A percentile compares a stretch with the other conserved stretches of the same genome.
Conservation (phyloP, 495 filamentous ascomycete species). For the Penicillium desertorum region DNA sequence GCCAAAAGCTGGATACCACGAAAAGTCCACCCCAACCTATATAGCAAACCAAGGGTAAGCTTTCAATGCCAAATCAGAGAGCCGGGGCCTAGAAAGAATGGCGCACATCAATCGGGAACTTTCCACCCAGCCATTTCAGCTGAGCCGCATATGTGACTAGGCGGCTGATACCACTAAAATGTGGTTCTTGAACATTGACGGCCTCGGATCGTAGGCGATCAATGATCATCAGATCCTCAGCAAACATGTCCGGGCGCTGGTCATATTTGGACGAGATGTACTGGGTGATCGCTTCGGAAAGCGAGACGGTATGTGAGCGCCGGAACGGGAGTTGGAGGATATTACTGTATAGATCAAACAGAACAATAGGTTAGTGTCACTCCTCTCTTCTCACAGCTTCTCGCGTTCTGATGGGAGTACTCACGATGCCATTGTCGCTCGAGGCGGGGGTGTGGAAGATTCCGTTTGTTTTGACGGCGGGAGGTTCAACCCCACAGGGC, state of each 20-base stretch:
- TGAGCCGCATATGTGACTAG: constrained; percentile 88
- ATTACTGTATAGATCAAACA: constrained; percentile 37
- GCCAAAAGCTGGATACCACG: constrained; percentile 91
- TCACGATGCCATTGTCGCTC: constrained; percentile 46
- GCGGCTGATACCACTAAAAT: constrained; percentile 84
- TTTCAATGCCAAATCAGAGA: background rate
- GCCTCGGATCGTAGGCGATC: constrained; percentile 80
- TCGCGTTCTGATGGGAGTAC: constrained; percentile 14
- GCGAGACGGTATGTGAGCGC: constrained; percentile 69
- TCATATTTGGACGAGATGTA: constrained; percentile 99
- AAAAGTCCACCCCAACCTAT: constrained; percentile 91
- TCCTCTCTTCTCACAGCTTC: background rate
- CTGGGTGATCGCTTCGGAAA: constrained; percentile 82
- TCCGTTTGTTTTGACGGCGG: constrained; percentile 39
- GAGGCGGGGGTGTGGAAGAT: constrained; percentile 19
- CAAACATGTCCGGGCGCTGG: constrained; percentile 98
- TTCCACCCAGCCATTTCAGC: constrained; percentile 88
- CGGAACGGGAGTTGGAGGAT: constrained; percentile 79
- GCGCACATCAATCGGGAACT: constrained; percentile 93
- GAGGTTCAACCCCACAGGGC: constrained; percentile 36
- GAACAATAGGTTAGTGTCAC: background rate
- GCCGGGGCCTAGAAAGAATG: background rate
- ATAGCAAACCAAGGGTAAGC: background rate
- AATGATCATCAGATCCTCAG: constrained; percentile 81
- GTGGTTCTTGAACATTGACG: constrained; percentile 82